Conservation (phyloP, 129 eudicot genomes). For the Tanacetum coccineum region DNA sequence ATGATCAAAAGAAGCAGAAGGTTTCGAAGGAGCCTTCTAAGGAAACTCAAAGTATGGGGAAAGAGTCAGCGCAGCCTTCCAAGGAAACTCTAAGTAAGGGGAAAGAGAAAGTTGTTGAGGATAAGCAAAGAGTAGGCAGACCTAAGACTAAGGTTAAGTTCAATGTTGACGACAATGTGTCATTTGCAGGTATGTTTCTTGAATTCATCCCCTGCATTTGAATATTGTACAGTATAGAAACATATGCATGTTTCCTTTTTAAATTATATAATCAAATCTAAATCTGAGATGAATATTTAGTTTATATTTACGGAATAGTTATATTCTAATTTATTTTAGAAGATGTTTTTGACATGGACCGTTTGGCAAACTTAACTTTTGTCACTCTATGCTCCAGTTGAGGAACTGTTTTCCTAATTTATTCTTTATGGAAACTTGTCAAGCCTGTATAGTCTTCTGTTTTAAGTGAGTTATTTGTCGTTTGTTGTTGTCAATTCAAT, state of each 20-base stretch:
- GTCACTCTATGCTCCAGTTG: constrained; percentile 11
- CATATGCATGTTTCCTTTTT: constrained; percentile 4
- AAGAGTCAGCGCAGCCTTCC: constrained; percentile 24
- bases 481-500: background rate
- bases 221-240: constrained; percentile 1
- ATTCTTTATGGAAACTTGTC: constrained; percentile 20
- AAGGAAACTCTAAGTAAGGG: constrained; percentile 20
- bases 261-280: background rate
- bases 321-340: background rate
- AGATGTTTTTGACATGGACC: background rate
- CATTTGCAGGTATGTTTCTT: constrained; percentile 34
- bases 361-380: background rate
- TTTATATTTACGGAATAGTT: constrained; percentile 8
- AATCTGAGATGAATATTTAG: constrained; percentile 6
- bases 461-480: background rate
- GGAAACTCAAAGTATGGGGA: constrained; percentile 29
- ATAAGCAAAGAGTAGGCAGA: constrained; percentile 20
- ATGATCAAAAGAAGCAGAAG: constrained; percentile 31
- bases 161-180: constrained; percentile 25
- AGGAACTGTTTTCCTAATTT: constrained; percentile 3
- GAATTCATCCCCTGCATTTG: background rate
- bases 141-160: constrained; percentile 18
- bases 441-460: constrained; percentile 12
- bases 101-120: constrained; percentile 17
- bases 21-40: constrained; percentile 17